Evolutionary conservation across 768 basidiomycete species (phyloP), one percentile per base, ranked within the genome.

Genomic region (Auricularia heimuer): DNA sequence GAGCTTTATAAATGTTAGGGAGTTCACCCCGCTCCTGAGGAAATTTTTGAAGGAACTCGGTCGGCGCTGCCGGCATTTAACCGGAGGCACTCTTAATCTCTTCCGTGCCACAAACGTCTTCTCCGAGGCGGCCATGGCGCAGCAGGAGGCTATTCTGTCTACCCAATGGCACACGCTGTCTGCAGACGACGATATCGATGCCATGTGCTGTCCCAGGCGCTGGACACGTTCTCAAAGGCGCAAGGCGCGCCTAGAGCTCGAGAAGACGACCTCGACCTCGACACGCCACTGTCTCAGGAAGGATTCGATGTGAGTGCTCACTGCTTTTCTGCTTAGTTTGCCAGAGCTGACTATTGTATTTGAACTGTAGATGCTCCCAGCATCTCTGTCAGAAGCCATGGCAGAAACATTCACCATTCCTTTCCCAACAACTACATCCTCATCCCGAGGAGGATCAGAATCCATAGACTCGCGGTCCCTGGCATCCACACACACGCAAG

Each of bases 131-230:
- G 10, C 14, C 39, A 44, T 6, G 2, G 10, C 12, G 39, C 39
- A 37, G 3, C 37, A 61, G 11, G 64, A 42, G 24, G 64, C 64
- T 16, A 64, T 64, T 2, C 51, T 64, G 21, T 58, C 63, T 4
- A 34, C 29, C 56, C 3, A 29, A 29, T 60, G 56, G 56, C 56
- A 60, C 56, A 18, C 56, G 14, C n/a, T 60, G 7, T 14, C 12
- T 24, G 34, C 4, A 2, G 56, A 60, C 56, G 56, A 60, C 56
- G 56, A 60, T 4, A 36, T 60, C 2, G 56, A 60, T n/a, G 35
- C 63, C 84, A 90, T 21, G 79, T 85, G 4, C 75, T 94, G 18
- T 92, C 91, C 0, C 82, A 83, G 1, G 87, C 89, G 1, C 74
- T 89, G 11, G 77, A 84, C 62, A 83, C 80, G 64, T 71, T 91